Evolutionary conservation across 768 basidiomycete species (phyloP), one percentile per base, ranked within the genome.

Genomic region (Mycena vulgaris): DNA sequence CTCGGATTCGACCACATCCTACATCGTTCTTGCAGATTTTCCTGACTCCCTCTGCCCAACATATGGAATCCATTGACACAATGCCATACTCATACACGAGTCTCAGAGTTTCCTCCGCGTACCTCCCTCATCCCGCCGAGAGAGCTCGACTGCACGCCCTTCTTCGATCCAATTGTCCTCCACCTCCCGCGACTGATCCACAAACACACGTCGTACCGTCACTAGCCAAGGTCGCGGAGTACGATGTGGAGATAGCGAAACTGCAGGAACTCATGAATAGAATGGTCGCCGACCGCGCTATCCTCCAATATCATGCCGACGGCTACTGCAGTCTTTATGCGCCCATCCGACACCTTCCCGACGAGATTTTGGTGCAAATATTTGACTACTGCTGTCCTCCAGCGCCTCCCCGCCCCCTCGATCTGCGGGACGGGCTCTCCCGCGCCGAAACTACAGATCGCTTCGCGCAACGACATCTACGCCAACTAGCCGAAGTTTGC

Each of bases 161-260:
- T 28, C 48, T 49, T 16, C 31, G 60, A 49, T 61, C 59, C n/a
- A 48, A 35, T 47, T 35, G 47, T 30, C 21, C 28, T 9, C 52
- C 52, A 11, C 19, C 52, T 55, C 19, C 21, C 31, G 7, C 31
- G n/a, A 23, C n/a, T 33, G 33, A 61, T 28, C 37, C 35, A 27
- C 21, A 47, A 3, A 13, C 25, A 16, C 60, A 61, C 37, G 47
- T 27, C 10, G 33, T 33, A 23, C 28, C 39, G 27, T 39, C 45
- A n/a, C 8, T 31, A 42, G 33, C 31, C n/a, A 61, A 23, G 33
- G 23, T 61, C 25, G 47, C n/a, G 16, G 33, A 49, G 23, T 49
- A 61, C 3, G 60, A 61, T 27, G 47, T 25, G 47, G 47, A 61
- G 25, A 61, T 61, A 49, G 31, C 23, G n/a, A 60, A 60, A 23